A percentile compares a stretch with the other conserved stretches of the same genome.
Conservation (phyloP, 768 basidiomycete species). For the Hygrocybe coccinea region DNA sequence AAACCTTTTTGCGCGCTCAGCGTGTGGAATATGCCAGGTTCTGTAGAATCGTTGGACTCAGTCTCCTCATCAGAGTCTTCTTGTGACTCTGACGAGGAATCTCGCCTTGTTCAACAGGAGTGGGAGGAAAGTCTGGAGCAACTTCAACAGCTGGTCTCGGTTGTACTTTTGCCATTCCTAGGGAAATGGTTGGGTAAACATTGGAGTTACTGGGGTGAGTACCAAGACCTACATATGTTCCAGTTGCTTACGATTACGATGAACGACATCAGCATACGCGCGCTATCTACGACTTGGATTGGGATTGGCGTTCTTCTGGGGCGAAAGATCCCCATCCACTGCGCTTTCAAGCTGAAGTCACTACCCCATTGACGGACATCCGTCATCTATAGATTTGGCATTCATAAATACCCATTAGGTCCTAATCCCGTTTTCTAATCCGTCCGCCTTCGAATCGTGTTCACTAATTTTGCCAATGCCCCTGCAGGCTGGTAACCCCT, state of each 20-base stretch:
- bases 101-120: slow-evolving; percentile 75
- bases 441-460: slow-evolving; percentile 41
- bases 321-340: background rate
- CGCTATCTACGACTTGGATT: slow-evolving; percentile 66
- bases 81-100: slow-evolving; percentile 67
- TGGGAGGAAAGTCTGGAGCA: slow-evolving; percentile 91
- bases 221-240: slow-evolving; percentile 1
- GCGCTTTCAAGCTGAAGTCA: background rate
- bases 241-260: slow-evolving; percentile 6
- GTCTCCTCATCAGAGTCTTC: background rate
- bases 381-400: slow-evolving; percentile 10
- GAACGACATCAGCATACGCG: slow-evolving; percentile 45
- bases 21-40: slow-evolving; percentile 55
- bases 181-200: slow-evolving; percentile 86
- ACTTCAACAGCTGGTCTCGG: slow-evolving; percentile 71
- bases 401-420: slow-evolving; percentile 25
- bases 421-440: slow-evolving; percentile 7
- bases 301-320: slow-evolving; percentile 60
- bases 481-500: slow-evolving; percentile 43
- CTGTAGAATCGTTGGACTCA: slow-evolving; percentile 54
- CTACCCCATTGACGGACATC: slow-evolving; percentile 13
- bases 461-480: slow-evolving; percentile 45
- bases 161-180: slow-evolving; percentile 78
- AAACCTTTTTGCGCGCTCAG: background rate
- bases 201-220: slow-evolving; percentile 83